These are phyloP conservation scores for Populus hybrid DNA, from an alignment of 441 rosid genomes.

Conservation along the genomic window DNA sequence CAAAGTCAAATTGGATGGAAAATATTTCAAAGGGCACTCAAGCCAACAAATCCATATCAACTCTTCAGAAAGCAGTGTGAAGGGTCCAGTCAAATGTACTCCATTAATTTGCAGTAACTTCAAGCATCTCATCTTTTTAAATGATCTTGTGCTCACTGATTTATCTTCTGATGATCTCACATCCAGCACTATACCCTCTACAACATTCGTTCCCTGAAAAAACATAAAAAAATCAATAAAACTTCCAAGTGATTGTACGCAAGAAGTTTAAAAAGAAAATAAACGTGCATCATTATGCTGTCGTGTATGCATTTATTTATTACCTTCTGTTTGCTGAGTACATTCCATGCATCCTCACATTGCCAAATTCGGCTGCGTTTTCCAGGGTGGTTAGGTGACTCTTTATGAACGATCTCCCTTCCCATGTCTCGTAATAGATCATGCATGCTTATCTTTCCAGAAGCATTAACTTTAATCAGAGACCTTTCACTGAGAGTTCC, in stretches of 20 bases:
- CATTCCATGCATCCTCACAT: constrained; percentile 10
- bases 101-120: too few relatives aligned
- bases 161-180: neutral
- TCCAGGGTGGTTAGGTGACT: too few relatives aligned
- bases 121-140: neutral
- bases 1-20: neutral
- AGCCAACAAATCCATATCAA: too few relatives aligned
- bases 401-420: too few relatives aligned
- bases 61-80: too few relatives aligned
- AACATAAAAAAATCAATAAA: too few relatives aligned
- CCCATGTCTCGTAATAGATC: neutral
- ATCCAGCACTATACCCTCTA: too few relatives aligned
- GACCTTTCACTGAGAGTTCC: neutral
- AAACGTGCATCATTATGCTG: too few relatives aligned
- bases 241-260: too few relatives aligned
- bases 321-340: neutral
- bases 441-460: neutral
- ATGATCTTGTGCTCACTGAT: constrained; percentile 15
- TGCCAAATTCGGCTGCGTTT: constrained; percentile 44
- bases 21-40: too few relatives aligned
- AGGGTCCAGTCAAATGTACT: too few relatives aligned
- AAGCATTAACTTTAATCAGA: neutral
- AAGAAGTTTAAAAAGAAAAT: neutral
- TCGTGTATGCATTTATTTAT: neutral
- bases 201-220: too few relatives aligned